These are phyloP conservation scores for Gonapodya prolifera DNA, from an alignment of 192 early-diverging fungal species.

Conservation along the genomic window DNA sequence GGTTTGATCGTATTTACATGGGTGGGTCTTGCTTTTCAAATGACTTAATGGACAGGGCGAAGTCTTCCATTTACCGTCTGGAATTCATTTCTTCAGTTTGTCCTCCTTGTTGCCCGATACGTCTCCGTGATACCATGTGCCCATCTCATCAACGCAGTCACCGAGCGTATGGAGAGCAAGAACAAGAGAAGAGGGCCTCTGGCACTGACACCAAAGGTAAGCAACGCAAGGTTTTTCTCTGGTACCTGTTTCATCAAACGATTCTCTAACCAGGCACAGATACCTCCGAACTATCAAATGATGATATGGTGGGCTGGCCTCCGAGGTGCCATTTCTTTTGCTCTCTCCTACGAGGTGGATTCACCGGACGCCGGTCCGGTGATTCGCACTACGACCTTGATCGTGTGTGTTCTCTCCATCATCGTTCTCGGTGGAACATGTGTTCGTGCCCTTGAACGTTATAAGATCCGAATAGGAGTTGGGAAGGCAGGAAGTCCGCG, in stretches of 20 bases:
- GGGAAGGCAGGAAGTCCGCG: slow-evolving; percentile 27
- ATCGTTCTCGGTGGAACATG: slow-evolving; percentile 87
- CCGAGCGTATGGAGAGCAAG: not conserved
- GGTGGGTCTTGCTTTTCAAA: slow-evolving; percentile 20
- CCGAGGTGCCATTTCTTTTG: slow-evolving; percentile 94
- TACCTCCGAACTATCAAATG: slow-evolving; percentile 57
- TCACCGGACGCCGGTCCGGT: slow-evolving; percentile 39
- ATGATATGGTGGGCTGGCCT: slow-evolving; percentile 96
- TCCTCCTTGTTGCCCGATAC: slow-evolving; percentile 81
- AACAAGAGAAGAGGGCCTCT: not conserved
- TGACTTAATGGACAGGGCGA: slow-evolving; percentile 8
- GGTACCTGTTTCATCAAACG: not conserved
- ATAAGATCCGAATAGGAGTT: slow-evolving; percentile 67
- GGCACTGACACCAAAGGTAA: not conserved
- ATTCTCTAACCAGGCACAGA: not conserved
- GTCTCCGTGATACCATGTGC: slow-evolving; percentile 75
- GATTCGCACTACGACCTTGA: slow-evolving; percentile 77
- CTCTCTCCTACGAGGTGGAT: slow-evolving; percentile 70
- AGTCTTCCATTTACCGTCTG: not conserved
- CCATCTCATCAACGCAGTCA: slow-evolving; percentile 59
- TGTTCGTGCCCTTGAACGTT: slow-evolving; percentile 57
- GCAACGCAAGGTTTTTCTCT: not conserved
- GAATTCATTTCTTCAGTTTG: slow-evolving; percentile 28
- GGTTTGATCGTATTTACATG: slow-evolving; percentile 63
- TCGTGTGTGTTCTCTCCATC: slow-evolving; percentile 84